Evolutionary conservation across 192 early-diverging fungal species (phyloP).

Genomic region (Spinellus fusiger): DNA sequence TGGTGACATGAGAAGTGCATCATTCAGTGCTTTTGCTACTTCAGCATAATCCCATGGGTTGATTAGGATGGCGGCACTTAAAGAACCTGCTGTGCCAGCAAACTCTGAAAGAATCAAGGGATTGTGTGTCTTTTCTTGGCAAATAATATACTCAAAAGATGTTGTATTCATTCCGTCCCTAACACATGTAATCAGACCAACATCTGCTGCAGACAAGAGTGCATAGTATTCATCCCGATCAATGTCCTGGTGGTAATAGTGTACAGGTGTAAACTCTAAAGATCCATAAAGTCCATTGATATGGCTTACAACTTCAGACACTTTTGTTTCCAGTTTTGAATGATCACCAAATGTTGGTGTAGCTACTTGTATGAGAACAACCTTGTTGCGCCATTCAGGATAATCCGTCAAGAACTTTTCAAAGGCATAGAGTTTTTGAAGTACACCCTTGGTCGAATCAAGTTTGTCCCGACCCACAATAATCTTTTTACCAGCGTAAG

Average conservation of each 20-base stretch:
- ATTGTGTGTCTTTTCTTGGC: constrained; percentile 75
- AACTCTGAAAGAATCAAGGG: constrained; percentile 94
- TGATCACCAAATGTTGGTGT: constrained; percentile 72
- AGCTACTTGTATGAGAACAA: constrained; percentile 96
- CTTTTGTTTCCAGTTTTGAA: constrained; percentile 73
- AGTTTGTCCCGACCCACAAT: constrained; percentile 95
- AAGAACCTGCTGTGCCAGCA: constrained; percentile 85
- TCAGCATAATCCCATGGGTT: constrained; percentile 88
- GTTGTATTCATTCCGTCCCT: constrained; percentile 99
- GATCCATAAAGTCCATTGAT: constrained; percentile 95
- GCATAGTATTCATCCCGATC: constrained; percentile 97
- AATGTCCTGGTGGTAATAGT: constrained; percentile 88
- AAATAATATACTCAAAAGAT: constrained; percentile 92
- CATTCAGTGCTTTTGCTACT: constrained; percentile 74
- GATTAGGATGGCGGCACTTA: constrained; percentile 73
- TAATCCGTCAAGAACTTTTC: constrained; percentile 84
- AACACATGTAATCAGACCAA: constrained; percentile 86
- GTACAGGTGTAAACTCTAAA: constrained; percentile 91
- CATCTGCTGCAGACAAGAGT: constrained; percentile 88
- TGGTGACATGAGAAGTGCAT: constrained; percentile 56
- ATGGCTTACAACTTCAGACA: constrained; percentile 83
- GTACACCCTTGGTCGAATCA: constrained; percentile 89
- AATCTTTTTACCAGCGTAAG: constrained; percentile 88
- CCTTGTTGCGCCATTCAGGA: constrained; percentile 90
- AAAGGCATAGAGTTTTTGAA: constrained; percentile 91